These are phyloP conservation scores for Wickerhamomyces silvicola DNA, from an alignment of 805 yeast genomes.

Conservation along the genomic window DNA sequence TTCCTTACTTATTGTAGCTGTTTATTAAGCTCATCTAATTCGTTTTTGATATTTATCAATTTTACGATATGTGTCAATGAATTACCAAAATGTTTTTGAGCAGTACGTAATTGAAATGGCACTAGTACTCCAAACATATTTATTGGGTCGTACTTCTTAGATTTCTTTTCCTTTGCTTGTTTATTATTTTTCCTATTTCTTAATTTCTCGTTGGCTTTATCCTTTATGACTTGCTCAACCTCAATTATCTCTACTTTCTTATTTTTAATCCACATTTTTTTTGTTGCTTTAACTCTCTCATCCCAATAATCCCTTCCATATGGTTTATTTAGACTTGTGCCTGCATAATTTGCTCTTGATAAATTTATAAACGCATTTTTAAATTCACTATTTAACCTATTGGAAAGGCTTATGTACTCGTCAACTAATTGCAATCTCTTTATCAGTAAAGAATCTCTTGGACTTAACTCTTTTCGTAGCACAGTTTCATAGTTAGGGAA, in stretches of 20 bases:
- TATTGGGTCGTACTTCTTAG: conserved; percentile 28
- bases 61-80: conserved; percentile 22
- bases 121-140: conserved; percentile 44
- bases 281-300: conserved; percentile 23
- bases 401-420: conserved; percentile 6
- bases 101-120: conserved; percentile 31
- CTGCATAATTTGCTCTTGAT: conserved; percentile 39
- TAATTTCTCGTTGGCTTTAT: neutral
- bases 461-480: neutral
- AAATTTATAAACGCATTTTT: conserved; percentile 33
- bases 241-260: conserved; percentile 1
- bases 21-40: neutral
- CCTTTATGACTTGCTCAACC: neutral
- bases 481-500: conserved; percentile 2
- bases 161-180: neutral
- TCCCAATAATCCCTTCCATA: conserved; percentile 40
- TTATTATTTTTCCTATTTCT: conserved; percentile 8
- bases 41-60: conserved; percentile 1
- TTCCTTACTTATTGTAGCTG: neutral
- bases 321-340: conserved; percentile 18
- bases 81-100: conserved; percentile 31
- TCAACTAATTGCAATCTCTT: conserved; percentile 8
- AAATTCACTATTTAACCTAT: conserved; percentile 4
- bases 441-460: conserved; percentile 1
- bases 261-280: conserved; percentile 4